These are phyloP conservation scores for Salix caprea DNA, from an alignment of 345 rosid species.

Conservation along the genomic window DNA sequence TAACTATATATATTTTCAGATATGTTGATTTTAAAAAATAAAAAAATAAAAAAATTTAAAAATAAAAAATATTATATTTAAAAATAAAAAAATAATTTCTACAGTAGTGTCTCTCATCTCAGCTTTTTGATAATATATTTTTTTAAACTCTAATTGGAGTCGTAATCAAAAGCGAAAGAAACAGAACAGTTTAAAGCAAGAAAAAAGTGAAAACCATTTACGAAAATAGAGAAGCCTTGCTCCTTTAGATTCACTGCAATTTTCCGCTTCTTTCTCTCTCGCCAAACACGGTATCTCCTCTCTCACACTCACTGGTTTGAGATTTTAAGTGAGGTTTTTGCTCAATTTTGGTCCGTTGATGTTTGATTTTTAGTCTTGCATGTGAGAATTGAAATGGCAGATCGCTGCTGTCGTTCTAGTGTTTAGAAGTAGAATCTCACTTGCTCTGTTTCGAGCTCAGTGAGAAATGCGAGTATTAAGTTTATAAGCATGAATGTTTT, in stretches of 20 bases:
- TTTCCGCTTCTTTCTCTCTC: neutral
- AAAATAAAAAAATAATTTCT: too few species aligned
- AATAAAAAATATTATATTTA: too few species aligned
- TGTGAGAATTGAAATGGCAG: neutral
- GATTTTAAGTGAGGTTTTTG: neutral
- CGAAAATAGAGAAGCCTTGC: neutral
- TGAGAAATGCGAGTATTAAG: neutral
- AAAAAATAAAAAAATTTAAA: too few species aligned
- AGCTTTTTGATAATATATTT: too few species aligned
- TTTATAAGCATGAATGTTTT: neutral
- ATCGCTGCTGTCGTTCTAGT: constrained; percentile 1
- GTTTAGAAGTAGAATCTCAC: neutral
- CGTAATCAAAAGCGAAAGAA: neutral
- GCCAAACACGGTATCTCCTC: neutral
- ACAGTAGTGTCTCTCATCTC: too few species aligned
- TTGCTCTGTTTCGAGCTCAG: neutral
- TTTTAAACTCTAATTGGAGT: neutral
- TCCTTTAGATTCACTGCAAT: constrained; percentile 6
- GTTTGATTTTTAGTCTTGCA: neutral
- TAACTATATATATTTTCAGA: too few species aligned
- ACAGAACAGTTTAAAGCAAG: neutral
- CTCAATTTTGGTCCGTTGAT: neutral
- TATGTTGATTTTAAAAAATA: too few species aligned
- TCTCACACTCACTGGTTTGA: neutral
- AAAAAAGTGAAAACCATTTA: constrained; percentile 4